Percentiles rank a stretch among this genome's conserved stretches.
Conservation (phyloP, 768 basidiomycete genomes). For the Boletellus sp. region DNA sequence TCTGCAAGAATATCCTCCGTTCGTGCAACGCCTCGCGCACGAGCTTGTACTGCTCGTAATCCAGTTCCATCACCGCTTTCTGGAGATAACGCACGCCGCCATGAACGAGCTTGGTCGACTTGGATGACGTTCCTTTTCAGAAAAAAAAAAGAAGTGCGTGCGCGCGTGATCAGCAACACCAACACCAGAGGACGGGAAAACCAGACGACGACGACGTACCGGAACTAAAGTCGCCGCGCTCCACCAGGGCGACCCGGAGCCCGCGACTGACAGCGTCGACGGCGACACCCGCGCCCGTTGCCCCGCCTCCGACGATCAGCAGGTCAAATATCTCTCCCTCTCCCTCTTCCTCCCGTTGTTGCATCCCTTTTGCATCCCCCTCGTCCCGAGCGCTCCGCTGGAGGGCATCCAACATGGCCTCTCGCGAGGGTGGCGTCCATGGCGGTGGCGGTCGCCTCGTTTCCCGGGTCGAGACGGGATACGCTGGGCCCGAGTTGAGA, state of each 20-base stretch:
- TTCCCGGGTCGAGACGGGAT: conserved; percentile 59
- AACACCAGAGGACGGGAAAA: neutral
- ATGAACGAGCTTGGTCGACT: conserved; percentile 97
- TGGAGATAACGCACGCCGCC: conserved; percentile 97
- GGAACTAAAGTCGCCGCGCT: conserved; percentile 86
- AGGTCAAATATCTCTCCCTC: conserved; percentile 64
- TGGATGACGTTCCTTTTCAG: conserved; percentile 91
- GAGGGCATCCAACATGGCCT: conserved; percentile 61
- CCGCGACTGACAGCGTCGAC: conserved; percentile 92
- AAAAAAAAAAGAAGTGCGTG: too few species aligned
- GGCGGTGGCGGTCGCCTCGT: conserved; percentile 70
- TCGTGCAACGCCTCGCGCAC: conserved; percentile 95
- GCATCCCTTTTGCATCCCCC: neutral
- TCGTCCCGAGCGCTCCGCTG: neutral
- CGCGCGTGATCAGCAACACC: neutral
- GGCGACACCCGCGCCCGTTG: conserved; percentile 95
- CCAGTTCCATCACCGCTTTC: conserved; percentile 92
- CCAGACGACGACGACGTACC: conserved; percentile 46
- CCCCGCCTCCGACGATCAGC: conserved; percentile 88
- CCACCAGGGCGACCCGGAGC: conserved; percentile 88
- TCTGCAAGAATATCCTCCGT: conserved; percentile 89
- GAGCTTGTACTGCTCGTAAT: conserved; percentile 95
- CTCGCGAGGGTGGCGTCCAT: conserved; percentile 73
- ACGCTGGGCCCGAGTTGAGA: conserved; percentile 69
- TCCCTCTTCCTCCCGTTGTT: conserved; percentile 36